A percentile compares a stretch with the other conserved stretches of the same genome.
phyloP scores from a whole-genome alignment of 2,329 filamentous ascomycete genomes.

The Pestalotiopsis sp. region DNA sequence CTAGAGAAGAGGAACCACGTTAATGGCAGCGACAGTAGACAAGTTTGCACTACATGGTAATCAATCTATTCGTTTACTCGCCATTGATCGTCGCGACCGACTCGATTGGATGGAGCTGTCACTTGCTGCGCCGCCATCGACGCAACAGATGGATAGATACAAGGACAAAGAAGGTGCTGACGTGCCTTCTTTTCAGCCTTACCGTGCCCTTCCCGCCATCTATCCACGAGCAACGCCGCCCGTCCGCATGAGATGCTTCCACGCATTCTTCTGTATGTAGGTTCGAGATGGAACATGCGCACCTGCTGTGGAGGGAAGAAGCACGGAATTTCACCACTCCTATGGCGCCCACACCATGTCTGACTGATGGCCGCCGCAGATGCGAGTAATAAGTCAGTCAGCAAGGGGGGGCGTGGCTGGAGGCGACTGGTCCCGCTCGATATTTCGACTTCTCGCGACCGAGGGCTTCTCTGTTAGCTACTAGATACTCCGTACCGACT shows the following conservation, averaged over 20 bases:
- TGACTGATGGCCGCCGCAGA: too few species aligned
- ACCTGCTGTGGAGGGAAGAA: too few species aligned
- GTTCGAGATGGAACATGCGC: background rate
- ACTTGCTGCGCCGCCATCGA: background rate
- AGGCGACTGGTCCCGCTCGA: too few species aligned
- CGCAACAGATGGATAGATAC: background rate
- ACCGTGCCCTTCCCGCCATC: background rate
- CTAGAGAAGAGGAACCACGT: background rate
- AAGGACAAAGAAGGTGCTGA: background rate
- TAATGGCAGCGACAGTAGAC: too few species aligned
- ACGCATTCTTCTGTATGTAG: background rate
- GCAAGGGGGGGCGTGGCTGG: too few species aligned
- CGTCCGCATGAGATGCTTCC: background rate
- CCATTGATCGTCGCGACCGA: background rate
- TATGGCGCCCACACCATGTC: too few species aligned
- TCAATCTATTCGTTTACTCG: background rate
- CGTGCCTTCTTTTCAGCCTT: slow-evolving; percentile 2
- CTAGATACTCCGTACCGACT: too few species aligned
- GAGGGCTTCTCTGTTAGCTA: too few species aligned
- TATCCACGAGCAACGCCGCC: background rate
- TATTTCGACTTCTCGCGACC: too few species aligned
- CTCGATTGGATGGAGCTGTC: background rate
- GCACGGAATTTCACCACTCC: too few species aligned
- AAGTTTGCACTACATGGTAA: background rate
- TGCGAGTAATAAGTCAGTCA: too few species aligned